Conservation (phyloP, 2,329 filamentous ascomycete genomes). For the Clonostachys sp. region DNA sequence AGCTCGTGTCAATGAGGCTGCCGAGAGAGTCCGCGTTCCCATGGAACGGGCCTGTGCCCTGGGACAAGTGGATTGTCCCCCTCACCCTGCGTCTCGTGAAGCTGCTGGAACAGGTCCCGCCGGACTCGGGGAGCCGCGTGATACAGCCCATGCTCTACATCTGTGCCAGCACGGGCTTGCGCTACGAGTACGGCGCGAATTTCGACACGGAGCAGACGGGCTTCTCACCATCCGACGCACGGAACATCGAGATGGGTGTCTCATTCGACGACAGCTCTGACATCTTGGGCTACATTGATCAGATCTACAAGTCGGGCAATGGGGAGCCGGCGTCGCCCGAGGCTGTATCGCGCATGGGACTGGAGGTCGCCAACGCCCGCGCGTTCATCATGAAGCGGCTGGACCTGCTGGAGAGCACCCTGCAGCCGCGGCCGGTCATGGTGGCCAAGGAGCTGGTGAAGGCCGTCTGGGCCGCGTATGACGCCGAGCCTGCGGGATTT, state of each 20-base stretch:
- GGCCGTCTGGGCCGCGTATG: constrained; percentile 34
- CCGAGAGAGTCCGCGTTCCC: constrained; percentile 9
- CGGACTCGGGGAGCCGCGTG: constrained; percentile 24
- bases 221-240: too few relatives aligned
- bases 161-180: constrained; percentile 25
- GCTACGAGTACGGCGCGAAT: constrained; percentile 7
- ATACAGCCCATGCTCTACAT: constrained; percentile 31
- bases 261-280: background rate
- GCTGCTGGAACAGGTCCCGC: constrained; percentile 24
- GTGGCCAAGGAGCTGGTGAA: constrained; percentile 33
- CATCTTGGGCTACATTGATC: constrained; percentile 6
- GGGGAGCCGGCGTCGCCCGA: constrained; percentile 7
- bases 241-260: too few relatives aligned
- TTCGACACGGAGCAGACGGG: too few relatives aligned
- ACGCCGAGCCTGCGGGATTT: constrained; percentile 22
- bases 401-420: constrained; percentile 27
- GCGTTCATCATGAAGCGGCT: constrained; percentile 30
- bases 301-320: constrained; percentile 1
- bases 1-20: constrained; percentile 20
- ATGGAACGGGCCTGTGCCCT: constrained; percentile 13
- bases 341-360: constrained; percentile 8
- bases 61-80: constrained; percentile 29
- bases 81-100: constrained; percentile 22
- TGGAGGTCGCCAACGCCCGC: constrained; percentile 30
- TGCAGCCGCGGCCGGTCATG: constrained; percentile 33